A percentile compares a stretch with the other conserved stretches of the same genome.
Conservation (phyloP, 805 yeast species). For the Brettanomyces naardenensis region DNA sequence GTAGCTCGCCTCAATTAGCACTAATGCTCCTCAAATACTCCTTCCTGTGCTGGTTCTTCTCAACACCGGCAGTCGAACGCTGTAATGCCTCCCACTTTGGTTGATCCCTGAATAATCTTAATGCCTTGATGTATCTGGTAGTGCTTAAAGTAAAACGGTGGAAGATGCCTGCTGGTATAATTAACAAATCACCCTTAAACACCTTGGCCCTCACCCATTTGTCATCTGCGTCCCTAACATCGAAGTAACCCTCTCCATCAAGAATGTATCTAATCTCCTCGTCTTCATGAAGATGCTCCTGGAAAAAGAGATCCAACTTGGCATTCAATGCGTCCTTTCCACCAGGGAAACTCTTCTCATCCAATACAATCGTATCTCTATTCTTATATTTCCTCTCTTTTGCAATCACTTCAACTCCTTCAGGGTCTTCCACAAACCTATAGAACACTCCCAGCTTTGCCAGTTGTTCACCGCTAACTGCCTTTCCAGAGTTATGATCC, state of each 20-base stretch:
- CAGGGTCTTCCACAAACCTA: conserved; percentile 38
- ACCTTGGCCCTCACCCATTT: conserved; percentile 75
- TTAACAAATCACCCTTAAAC: conserved; percentile 54
- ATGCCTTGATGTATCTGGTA: conserved; percentile 59
- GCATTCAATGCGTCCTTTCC: conserved; percentile 50
- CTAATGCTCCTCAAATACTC: too few relatives aligned
- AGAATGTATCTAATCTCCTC: conserved; percentile 89
- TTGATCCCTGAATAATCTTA: conserved; percentile 84
- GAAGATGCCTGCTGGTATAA: conserved; percentile 88
- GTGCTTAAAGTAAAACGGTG: conserved; percentile 81
- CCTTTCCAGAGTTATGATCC: conserved; percentile 63
- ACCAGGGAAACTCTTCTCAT: conserved; percentile 52
- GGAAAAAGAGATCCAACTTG: conserved; percentile 64
- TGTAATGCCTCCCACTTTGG: conserved; percentile 92
- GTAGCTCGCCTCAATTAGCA: too few relatives aligned
- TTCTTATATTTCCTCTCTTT: conserved; percentile 65
- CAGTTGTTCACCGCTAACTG: conserved; percentile 44
- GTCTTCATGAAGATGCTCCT: conserved; percentile 91
- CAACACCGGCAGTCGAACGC: conserved; percentile 34
- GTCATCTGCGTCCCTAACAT: conserved; percentile 54
- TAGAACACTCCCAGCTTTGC: conserved; percentile 62
- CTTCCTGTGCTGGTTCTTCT: conserved; percentile 35
- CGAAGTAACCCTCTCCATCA: conserved; percentile 90
- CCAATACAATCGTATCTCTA: conserved; percentile 62
- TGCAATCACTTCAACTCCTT: conserved; percentile 62